Evolutionary conservation across 1,139 yeast species (phyloP).

Genomic region (Scheffersomyces illinoinensis): DNA sequence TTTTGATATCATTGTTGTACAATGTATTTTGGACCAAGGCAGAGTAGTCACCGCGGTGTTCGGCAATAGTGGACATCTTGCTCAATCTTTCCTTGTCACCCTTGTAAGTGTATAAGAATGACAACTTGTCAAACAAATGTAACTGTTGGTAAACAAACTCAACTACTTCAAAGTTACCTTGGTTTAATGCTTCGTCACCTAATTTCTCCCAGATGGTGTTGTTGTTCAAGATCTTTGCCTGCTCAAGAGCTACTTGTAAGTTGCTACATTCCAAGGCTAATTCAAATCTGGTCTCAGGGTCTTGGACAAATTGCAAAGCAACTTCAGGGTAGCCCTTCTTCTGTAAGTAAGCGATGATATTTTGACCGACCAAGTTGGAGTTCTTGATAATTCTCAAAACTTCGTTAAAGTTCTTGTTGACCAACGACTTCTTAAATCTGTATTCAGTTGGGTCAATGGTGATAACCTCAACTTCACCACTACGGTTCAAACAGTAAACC

Average conservation of each 20-base stretch:
- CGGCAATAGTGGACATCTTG: conserved; percentile 90
- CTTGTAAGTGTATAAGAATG: conserved; percentile 80
- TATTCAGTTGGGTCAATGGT: conserved; percentile 94
- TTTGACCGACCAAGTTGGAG: conserved; percentile 95
- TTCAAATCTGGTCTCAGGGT: conserved; percentile 94
- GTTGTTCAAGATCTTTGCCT: conserved; percentile 77
- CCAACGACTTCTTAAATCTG: conserved; percentile 90
- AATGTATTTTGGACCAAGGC: conserved; percentile 83
- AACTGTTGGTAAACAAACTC: conserved; percentile 90
- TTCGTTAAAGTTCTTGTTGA: conserved; percentile 87
- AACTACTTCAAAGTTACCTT: conserved; percentile 84
- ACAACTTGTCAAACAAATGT: conserved; percentile 82
- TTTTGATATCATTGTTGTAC: conserved; percentile 72
- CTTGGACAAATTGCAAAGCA: conserved; percentile 95
- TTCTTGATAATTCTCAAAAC: conserved; percentile 85
- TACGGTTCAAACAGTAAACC: conserved; percentile 81
- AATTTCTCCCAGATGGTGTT: conserved; percentile 76
- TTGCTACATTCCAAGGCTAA: conserved; percentile 94
- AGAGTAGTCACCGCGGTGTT: conserved; percentile 78
- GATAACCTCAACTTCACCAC: conserved; percentile 78
- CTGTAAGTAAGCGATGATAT: conserved; percentile 91
- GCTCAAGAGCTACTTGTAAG: conserved; percentile 80
- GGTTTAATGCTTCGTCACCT: conserved; percentile 83
- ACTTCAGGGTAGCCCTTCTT: conserved; percentile 93
- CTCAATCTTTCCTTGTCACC: conserved; percentile 76